phyloP scores from a whole-genome alignment of 2,329 filamentous ascomycete species.

The Apiospora hydei region DNA sequence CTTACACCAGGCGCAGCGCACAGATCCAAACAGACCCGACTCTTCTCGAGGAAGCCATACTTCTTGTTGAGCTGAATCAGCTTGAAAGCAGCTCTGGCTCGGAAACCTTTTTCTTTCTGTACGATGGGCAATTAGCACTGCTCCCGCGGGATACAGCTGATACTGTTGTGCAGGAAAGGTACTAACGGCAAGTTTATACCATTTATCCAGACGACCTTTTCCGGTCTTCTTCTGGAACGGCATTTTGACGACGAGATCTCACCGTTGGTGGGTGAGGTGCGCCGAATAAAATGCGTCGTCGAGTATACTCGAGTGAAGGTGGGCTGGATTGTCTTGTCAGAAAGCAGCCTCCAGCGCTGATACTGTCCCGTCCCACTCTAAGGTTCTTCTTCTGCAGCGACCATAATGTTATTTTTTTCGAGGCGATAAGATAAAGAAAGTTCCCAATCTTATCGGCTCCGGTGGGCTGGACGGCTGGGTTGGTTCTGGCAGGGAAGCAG shows the following conservation, averaged over 20 bases:
- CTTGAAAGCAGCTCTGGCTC: conserved; percentile 96
- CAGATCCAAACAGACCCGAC: conserved; percentile 94
- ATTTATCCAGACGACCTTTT: conserved; percentile 98
- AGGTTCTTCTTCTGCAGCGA: conserved; percentile 1
- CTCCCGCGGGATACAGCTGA: not conserved
- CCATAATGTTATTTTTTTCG: conserved; percentile 12
- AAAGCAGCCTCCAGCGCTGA: conserved; percentile 13
- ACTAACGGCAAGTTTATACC: conserved; percentile 83
- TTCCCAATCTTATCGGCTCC: conserved; percentile 1
- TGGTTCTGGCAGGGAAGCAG: too few species aligned
- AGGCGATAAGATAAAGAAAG: conserved; percentile 12
- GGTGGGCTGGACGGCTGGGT: not conserved
- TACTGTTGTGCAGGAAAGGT: not conserved
- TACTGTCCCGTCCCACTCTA: conserved; percentile 3
- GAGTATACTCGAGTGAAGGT: conserved; percentile 8
- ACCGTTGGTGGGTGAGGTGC: not conserved
- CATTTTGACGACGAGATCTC: conserved; percentile 59
- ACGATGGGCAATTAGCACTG: not conserved
- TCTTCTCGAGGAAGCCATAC: conserved; percentile 97
- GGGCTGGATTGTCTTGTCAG: conserved; percentile 6
- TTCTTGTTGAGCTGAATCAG: conserved; percentile 98
- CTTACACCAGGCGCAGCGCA: conserved; percentile 85
- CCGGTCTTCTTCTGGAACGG: conserved; percentile 98
- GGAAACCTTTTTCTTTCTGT: conserved; percentile 92
- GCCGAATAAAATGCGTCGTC: conserved; percentile 8